Conservation (phyloP, 208 protist species). For the Leptomonas seymouri region DNA sequence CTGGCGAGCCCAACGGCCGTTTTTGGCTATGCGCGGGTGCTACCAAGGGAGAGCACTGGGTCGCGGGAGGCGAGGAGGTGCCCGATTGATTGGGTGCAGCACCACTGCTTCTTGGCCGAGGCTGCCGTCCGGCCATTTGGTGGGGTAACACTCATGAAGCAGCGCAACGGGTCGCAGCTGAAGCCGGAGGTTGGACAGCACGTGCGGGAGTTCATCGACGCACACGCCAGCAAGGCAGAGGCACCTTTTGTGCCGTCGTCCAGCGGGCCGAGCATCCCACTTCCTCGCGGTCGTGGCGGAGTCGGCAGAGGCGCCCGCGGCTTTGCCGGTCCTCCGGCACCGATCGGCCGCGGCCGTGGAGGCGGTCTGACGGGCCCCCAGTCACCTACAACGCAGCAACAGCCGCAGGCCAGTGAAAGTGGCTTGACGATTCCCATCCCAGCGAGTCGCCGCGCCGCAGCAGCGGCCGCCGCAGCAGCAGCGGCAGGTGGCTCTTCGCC, state of each 20-base stretch:
- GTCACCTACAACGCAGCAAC: not conserved
- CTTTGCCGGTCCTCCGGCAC: slow-evolving; percentile 10
- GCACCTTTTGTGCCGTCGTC: slow-evolving; percentile 4
- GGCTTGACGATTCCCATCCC: slow-evolving; percentile 41
- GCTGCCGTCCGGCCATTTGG: slow-evolving; percentile 27
- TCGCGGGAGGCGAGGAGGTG: slow-evolving; percentile 29
- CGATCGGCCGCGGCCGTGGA: slow-evolving; percentile 24
- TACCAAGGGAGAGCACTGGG: slow-evolving; percentile 16
- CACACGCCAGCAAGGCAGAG: slow-evolving; percentile 15
- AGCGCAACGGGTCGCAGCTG: slow-evolving; percentile 59
- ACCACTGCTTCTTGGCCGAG: slow-evolving; percentile 55
- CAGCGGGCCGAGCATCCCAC: slow-evolving; percentile 24
- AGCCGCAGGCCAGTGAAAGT: not conserved
- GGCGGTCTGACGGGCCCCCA: not conserved
- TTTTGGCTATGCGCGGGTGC: slow-evolving; percentile 63
- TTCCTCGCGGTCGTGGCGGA: slow-evolving; percentile 31
- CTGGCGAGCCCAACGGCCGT: slow-evolving; percentile 40
- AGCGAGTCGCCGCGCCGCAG: slow-evolving; percentile 34
- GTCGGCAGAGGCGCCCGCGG: slow-evolving; percentile 20
- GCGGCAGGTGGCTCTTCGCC: slow-evolving; percentile 2
- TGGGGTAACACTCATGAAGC: slow-evolving; percentile 47
- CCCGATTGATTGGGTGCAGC: slow-evolving; percentile 65
- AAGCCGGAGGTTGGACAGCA: slow-evolving; percentile 60
- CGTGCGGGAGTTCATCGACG: slow-evolving; percentile 53
- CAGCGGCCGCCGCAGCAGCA: slow-evolving; percentile 9